Evolutionary conservation across 768 basidiomycete genomes (phyloP).

Genomic region (Galerina sulciceps): DNA sequence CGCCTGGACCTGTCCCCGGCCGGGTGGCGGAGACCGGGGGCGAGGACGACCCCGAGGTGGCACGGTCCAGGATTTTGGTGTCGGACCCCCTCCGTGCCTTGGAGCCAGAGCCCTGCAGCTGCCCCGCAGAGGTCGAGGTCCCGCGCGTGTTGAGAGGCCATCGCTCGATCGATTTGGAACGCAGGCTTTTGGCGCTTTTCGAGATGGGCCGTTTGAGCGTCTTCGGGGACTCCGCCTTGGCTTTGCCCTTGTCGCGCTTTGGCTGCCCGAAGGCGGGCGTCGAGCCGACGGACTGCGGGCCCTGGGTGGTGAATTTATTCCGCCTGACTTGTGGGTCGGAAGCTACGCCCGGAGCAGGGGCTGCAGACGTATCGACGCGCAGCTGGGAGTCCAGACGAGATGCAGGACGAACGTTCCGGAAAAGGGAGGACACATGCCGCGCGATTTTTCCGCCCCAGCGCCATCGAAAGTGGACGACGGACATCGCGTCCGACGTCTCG

Average conservation of each 20-base stretch:
- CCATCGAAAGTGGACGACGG: conserved; percentile 65
- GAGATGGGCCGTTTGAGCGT: conserved; percentile 12
- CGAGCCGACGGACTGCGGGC: not conserved
- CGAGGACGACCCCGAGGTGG: conserved; percentile 1
- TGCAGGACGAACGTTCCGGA: conserved; percentile 43
- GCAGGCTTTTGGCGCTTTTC: conserved; percentile 22
- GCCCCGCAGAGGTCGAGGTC: conserved; percentile 9
- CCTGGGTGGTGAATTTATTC: not conserved
- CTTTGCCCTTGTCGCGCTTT: conserved; percentile 32
- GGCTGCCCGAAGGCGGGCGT: not conserved
- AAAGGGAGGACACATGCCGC: conserved; percentile 52
- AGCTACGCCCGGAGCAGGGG: conserved; percentile 1
- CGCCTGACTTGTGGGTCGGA: conserved; percentile 13
- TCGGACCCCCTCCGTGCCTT: conserved; percentile 19
- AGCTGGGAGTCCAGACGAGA: conserved; percentile 7
- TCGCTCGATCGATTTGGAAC: conserved; percentile 36
- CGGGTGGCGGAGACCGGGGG: not conserved
- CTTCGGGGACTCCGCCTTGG: conserved; percentile 19
- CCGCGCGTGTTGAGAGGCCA: conserved; percentile 20
- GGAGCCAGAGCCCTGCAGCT: conserved; percentile 14
- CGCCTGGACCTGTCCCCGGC: not conserved
- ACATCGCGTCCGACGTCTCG: conserved; percentile 79
- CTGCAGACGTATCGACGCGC: not conserved
- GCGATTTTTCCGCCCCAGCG: conserved; percentile 50
- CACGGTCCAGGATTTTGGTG: conserved; percentile 4